These are phyloP conservation scores for Helichrysum umbraculigerum DNA, from an alignment of 129 eudicot species.

Conservation along the genomic window DNA sequence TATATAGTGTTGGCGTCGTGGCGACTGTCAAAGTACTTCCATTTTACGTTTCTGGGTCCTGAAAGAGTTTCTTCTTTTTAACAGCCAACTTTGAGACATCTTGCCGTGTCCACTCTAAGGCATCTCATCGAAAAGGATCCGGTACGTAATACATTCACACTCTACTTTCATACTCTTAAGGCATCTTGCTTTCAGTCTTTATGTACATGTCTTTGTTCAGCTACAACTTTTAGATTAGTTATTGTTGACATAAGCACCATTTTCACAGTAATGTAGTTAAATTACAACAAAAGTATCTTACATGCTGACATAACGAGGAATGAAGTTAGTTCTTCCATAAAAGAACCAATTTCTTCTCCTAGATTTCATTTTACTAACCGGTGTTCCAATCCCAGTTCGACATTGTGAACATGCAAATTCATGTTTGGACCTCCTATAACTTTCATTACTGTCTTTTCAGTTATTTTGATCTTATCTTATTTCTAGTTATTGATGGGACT, in stretches of 20 bases:
- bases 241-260: slow-evolving; percentile 12
- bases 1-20: slow-evolving; percentile 22
- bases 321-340: neutral
- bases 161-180: slow-evolving; percentile 3
- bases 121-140: slow-evolving; percentile 98
- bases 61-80: slow-evolving; percentile 32
- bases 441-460: neutral
- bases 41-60: slow-evolving; percentile 7
- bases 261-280: slow-evolving; percentile 10
- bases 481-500: slow-evolving; percentile 31
- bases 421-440: neutral
- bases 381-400: slow-evolving; percentile 5
- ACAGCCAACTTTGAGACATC: slow-evolving; percentile 93
- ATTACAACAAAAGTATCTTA: slow-evolving; percentile 12
- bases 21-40: slow-evolving; percentile 1
- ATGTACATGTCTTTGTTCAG: slow-evolving; percentile 8
- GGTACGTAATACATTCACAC: slow-evolving; percentile 42
- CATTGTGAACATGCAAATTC: slow-evolving; percentile 12
- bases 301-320: slow-evolving; percentile 10
- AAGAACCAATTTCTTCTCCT: slow-evolving; percentile 5
- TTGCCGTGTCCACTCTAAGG: slow-evolving; percentile 86
- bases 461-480: slow-evolving; percentile 18
- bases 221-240: neutral
- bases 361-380: neutral
- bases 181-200: neutral